A percentile compares a stretch with the other conserved stretches of the same genome.
phyloP scores from a whole-genome alignment of 73 alveolate species.

The Paramecium caudatum region DNA sequence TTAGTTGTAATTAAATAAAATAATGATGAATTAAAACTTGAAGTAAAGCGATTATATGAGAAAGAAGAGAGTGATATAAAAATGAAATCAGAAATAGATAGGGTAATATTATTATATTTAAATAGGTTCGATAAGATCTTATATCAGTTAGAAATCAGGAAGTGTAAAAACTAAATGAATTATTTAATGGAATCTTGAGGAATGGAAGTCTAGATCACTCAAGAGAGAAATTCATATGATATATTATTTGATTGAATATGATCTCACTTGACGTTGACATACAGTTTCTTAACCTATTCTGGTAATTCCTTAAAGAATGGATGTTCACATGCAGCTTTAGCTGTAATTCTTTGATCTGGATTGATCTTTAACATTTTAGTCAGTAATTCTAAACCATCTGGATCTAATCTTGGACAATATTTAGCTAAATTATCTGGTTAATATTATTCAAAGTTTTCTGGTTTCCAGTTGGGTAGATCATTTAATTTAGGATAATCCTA shows the following conservation, averaged over 20 bases:
- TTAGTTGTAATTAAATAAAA: neutral
- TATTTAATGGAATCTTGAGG: conserved; percentile 35
- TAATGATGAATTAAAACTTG: neutral
- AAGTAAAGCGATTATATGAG: conserved; percentile 18
- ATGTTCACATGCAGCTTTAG: conserved; percentile 75
- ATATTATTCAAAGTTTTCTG: conserved; percentile 79
- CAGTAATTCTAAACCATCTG: conserved; percentile 89
- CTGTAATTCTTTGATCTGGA: conserved; percentile 76
- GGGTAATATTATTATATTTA: neutral
- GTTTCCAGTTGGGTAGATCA: conserved; percentile 66
- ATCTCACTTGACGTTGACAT: conserved; percentile 51
- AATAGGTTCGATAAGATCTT: conserved; percentile 35
- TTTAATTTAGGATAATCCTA: conserved; percentile 65
- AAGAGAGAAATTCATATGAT: conserved; percentile 11
- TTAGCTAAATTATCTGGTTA: conserved; percentile 82
- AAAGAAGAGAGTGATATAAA: conserved; percentile 37
- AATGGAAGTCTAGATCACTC: neutral
- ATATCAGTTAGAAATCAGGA: conserved; percentile 54
- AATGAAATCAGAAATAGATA: conserved; percentile 35
- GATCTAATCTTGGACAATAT: conserved; percentile 88
- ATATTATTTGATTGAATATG: conserved; percentile 11
- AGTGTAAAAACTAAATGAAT: neutral
- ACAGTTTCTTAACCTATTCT: conserved; percentile 73
- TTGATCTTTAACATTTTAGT: conserved; percentile 67
- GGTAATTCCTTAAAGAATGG: conserved; percentile 74